Conservation (phyloP, 2,329 filamentous ascomycete genomes). For the Trichoderma harzianum region DNA sequence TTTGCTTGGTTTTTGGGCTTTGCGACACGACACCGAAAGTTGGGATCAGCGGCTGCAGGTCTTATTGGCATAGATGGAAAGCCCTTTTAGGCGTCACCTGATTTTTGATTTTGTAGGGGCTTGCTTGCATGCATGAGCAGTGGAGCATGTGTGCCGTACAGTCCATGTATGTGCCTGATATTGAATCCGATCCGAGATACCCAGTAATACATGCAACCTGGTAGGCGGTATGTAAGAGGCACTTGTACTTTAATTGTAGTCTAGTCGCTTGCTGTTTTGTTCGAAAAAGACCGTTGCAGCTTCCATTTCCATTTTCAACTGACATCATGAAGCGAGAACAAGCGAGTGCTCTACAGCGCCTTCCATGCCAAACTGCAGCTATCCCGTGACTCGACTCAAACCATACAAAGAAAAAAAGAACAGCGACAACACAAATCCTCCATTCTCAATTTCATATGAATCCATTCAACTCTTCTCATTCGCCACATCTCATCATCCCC, state of each 20-base stretch:
- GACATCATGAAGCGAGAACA: background rate
- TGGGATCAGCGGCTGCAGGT: background rate
- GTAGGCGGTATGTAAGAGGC: background rate
- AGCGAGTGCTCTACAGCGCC: background rate
- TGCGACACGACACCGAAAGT: background rate
- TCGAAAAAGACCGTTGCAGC: background rate
- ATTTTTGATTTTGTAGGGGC: background rate
- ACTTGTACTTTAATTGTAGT: background rate
- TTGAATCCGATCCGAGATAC: background rate
- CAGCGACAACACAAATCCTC: background rate
- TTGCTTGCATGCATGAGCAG: background rate
- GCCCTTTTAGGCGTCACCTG: background rate
- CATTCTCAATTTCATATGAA: background rate
- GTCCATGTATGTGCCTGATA: background rate
- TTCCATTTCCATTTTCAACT: background rate
- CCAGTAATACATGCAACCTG: background rate
- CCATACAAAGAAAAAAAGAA: background rate
- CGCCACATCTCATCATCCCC: background rate
- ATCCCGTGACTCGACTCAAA: background rate
- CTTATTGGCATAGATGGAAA: background rate
- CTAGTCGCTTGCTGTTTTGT: background rate
- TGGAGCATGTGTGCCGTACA: background rate
- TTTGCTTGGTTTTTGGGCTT: background rate
- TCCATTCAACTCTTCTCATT: background rate
- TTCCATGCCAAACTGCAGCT: background rate